Evolutionary conservation across 2,329 filamentous ascomycete species (phyloP).

Genomic region (Hysterium pulicare): DNA sequence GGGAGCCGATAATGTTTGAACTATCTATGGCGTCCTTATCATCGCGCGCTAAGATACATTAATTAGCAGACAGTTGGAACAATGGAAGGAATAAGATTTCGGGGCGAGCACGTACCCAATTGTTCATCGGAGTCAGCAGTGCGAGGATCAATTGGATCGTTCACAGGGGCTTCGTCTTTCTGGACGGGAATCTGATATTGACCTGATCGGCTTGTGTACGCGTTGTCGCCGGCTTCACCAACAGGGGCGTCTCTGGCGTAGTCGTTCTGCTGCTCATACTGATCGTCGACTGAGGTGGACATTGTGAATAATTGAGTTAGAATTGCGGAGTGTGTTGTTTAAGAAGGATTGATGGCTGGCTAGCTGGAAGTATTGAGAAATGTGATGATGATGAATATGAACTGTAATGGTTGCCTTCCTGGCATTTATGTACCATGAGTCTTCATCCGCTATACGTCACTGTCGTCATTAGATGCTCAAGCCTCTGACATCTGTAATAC

Average conservation of each 20-base stretch:
- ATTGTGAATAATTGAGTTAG: slow-evolving; percentile 14
- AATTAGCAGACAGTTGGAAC: no score
- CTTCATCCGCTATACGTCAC: neutral
- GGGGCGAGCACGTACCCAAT: slow-evolving; percentile 37
- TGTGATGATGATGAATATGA: neutral
- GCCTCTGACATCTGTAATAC: no score
- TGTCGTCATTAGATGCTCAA: neutral
- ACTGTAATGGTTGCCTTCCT: no score
- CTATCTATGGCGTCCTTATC: slow-evolving; percentile 49
- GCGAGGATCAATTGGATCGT: slow-evolving; percentile 43
- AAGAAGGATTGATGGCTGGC: neutral
- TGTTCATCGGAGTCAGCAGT: slow-evolving; percentile 48
- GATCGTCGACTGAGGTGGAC: slow-evolving; percentile 24
- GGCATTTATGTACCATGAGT: no score
- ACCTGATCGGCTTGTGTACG: slow-evolving; percentile 47
- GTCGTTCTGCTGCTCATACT: slow-evolving; percentile 28
- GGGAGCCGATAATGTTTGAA: slow-evolving; percentile 45
- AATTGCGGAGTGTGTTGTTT: neutral
- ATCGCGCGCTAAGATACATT: slow-evolving; percentile 38
- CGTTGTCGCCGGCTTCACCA: slow-evolving; percentile 40
- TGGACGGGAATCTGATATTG: slow-evolving; percentile 47
- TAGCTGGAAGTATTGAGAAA: neutral
- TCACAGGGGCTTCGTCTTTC: slow-evolving; percentile 44
- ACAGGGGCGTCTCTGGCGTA: slow-evolving; percentile 24
- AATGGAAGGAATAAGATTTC: neutral